phyloP scores from a whole-genome alignment of 169 alveolate species.

The Plasmodium chabaudi region DNA sequence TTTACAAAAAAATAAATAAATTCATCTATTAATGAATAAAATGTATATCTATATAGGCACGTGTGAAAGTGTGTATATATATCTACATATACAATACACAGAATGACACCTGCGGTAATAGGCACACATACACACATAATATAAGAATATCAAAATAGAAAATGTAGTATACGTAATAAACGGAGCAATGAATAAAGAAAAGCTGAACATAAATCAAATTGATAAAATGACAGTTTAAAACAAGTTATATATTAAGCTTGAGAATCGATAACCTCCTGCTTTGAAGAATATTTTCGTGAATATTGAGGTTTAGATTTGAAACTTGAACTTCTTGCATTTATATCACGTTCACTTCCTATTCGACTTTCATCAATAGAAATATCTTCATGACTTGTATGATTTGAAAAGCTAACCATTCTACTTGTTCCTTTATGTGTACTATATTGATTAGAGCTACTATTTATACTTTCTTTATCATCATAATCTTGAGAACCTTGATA shows the following conservation, averaged over 20 bases:
- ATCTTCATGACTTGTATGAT: conserved; percentile 46
- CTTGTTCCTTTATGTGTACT: conserved; percentile 67
- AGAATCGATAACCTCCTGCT: conserved; percentile 46
- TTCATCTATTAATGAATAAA: conserved; percentile 4
- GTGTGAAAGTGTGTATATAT: conserved; percentile 3
- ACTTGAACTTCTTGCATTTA: conserved; percentile 13
- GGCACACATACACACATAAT: conserved; percentile 2
- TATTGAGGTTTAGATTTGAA: conserved; percentile 35
- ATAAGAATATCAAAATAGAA: background rate
- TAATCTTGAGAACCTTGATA: conserved; percentile 75
- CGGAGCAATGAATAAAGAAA: too few relatives aligned
- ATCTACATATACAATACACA: background rate
- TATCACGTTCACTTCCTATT: conserved; percentile 35
- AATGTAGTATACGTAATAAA: background rate
- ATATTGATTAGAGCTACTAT: conserved; percentile 61
- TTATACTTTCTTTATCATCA: conserved; percentile 66
- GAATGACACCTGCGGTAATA: background rate
- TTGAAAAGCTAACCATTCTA: conserved; percentile 61
- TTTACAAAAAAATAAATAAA: conserved; percentile 50
- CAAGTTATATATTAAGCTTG: conserved; percentile 35
- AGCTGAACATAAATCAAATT: too few relatives aligned
- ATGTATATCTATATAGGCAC: background rate
- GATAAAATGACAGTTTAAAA: background rate
- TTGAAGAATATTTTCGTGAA: conserved; percentile 57
- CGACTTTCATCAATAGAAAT: conserved; percentile 65